Evolutionary conservation across 306 rosid species (phyloP).

Genomic region (Cucumis hystrix): DNA sequence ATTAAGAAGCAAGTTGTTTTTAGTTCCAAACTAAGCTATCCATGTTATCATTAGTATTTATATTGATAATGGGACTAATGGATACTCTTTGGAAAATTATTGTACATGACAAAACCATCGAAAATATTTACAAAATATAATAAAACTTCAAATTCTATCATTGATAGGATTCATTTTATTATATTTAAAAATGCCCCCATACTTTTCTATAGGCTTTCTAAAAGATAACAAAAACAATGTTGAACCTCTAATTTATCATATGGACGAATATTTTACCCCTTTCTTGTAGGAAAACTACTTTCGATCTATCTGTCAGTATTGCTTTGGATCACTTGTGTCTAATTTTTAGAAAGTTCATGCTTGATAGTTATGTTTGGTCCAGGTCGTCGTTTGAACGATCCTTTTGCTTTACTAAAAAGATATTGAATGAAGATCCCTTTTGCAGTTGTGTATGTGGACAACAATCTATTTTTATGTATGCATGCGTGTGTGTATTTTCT

Average conservation of each 20-base stretch:
- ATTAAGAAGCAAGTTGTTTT: too few species aligned
- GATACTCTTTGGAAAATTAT: background rate
- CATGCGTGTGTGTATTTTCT: background rate
- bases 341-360: background rate
- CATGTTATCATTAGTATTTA: background rate
- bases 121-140: too few species aligned
- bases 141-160: too few species aligned
- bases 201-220: background rate
- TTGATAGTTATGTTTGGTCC: background rate
- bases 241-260: background rate
- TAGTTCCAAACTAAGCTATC: background rate
- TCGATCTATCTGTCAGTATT: background rate
- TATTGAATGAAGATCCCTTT: background rate
- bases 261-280: background rate
- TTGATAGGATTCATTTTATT: too few species aligned
- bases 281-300: background rate
- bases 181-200: too few species aligned
- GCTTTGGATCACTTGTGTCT: background rate
- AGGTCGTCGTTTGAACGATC: background rate
- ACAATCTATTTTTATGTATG: background rate
- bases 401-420: background rate
- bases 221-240: background rate
- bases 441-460: background rate
- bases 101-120: too few species aligned
- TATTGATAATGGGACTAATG: background rate